Base-by-base conservation (phyloP, 108 stramenopile species). In the Fragilariopsis cylindrus region DNA sequence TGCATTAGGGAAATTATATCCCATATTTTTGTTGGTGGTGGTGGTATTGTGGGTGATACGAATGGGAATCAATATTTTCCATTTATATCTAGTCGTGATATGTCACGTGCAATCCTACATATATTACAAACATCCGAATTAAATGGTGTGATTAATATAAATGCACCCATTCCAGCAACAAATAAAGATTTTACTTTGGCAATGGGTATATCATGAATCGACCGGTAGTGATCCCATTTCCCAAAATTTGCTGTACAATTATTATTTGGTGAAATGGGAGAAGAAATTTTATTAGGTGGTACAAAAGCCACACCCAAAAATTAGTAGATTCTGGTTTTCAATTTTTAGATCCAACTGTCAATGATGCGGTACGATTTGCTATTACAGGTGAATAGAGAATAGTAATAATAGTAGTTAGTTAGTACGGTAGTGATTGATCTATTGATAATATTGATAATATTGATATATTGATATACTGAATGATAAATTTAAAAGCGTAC, bases 221-320 rank as follows among this genome's bases (percentile, higher is more conserved):
- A 54, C 92, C 92, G 1, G 82, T 87, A n/a, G 42, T 93, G 7
- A 15, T 93, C 3, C 92, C 92, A 3, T 60, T 93, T 41, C n/a
- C 92, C 92, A 2, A 72, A 49, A 55, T 83, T 84, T 43, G 92
- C 81, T 4, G 89, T 87, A 15, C 65, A 68, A 6, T 48, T 81
- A 5, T n/a, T 89, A 48, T 90, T 93, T 70, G 92, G 92, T 9
- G 85, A 93, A 78, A 93, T 93, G 92, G 92, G 89, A 45, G 83
- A 90, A 56, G 92, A 93, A 70, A 74, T 87, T 62, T 70, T 93
- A 15, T 72, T 93, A 40, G 85, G 85, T 16, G 88, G 88, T 18
- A 74, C 75, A 7, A 45, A 65, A 39, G 83, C 79, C 7, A 43
- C 69, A 16, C 88, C 88, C 13, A 70, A 15, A 86, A 83, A 60